These are phyloP conservation scores for Pelagomonas calceolata DNA, from an alignment of 108 stramenopile species.

Conservation along the genomic window DNA sequence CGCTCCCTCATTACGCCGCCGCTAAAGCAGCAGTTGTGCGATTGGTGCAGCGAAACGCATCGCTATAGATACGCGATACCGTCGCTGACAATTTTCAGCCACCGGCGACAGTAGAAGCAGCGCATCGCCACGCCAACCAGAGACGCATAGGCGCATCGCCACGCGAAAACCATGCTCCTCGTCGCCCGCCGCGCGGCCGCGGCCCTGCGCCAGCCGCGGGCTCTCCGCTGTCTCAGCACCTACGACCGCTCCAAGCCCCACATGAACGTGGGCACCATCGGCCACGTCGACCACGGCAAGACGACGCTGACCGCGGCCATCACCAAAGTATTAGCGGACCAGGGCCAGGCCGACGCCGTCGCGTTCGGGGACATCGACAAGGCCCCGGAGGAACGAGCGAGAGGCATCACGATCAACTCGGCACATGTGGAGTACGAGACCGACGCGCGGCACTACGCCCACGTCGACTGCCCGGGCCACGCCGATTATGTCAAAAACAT, in stretches of 20 bases:
- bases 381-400: conserved; percentile 93
- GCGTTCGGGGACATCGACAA: conserved; percentile 81
- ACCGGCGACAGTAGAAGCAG: too few relatives aligned
- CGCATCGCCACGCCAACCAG: too few relatives aligned
- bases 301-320: conserved; percentile 98
- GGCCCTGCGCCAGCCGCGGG: too few relatives aligned
- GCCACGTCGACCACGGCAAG: conserved; percentile 99
- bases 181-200: too few relatives aligned
- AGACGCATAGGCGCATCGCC: too few relatives aligned
- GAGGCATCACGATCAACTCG: conserved; percentile 90
- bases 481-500: conserved; percentile 99
- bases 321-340: conserved; percentile 86
- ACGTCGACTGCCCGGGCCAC: conserved; percentile 99
- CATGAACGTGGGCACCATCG: conserved; percentile 98
- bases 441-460: conserved; percentile 87
- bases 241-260: conserved; percentile 87
- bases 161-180: too few relatives aligned
- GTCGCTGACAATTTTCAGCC: too few relatives aligned
- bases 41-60: too few relatives aligned
- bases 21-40: too few relatives aligned
- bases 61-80: too few relatives aligned
- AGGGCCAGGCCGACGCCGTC: conserved; percentile 59
- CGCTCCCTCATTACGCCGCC: too few relatives aligned
- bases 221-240: conserved; percentile 4
- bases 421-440: conserved; percentile 98